These are phyloP conservation scores for Nepenthes alata DNA, from an alignment of 179 eudicot species.

Conservation along the genomic window DNA sequence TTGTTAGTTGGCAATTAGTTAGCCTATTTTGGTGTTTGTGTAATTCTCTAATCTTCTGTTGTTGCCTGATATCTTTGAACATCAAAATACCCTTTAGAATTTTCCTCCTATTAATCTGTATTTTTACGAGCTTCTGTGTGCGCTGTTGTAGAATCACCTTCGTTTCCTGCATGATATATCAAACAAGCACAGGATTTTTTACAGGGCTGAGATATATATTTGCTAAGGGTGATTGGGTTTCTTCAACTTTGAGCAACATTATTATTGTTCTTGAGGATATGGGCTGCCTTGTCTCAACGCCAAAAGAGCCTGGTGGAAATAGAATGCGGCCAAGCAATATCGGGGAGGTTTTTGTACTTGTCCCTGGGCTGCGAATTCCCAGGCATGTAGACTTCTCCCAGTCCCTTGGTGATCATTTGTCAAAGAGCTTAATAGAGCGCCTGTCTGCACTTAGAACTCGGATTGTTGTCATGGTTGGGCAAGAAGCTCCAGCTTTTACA, in stretches of 20 bases:
- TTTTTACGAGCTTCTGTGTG: not conserved
- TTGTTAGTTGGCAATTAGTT: not conserved
- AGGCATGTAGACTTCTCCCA: constrained; percentile 63
- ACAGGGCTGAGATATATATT: not conserved
- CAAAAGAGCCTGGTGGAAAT: constrained; percentile 53
- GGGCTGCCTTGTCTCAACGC: constrained; percentile 82
- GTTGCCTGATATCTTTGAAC: not conserved
- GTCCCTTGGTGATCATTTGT: constrained; percentile 44
- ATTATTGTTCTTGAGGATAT: constrained; percentile 17
- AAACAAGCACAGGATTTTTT: not conserved
- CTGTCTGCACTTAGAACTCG: constrained; percentile 86
- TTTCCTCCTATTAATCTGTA: not conserved
- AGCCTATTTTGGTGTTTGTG: not conserved
- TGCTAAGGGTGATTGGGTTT: not conserved
- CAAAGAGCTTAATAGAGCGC: constrained; percentile 56
- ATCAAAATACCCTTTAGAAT: not conserved
- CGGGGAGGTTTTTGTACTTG: constrained; percentile 77
- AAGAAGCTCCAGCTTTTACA: constrained; percentile 84
- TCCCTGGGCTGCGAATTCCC: constrained; percentile 82
- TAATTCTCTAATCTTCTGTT: not conserved
- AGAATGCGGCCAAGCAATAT: constrained; percentile 78
- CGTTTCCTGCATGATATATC: not conserved
- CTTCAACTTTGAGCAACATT: not conserved
- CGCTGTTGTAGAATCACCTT: not conserved
- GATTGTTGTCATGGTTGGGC: constrained; percentile 90